phyloP scores from a whole-genome alignment of 352 stramenopile species.

The Globisporangium recalcitrans region DNA sequence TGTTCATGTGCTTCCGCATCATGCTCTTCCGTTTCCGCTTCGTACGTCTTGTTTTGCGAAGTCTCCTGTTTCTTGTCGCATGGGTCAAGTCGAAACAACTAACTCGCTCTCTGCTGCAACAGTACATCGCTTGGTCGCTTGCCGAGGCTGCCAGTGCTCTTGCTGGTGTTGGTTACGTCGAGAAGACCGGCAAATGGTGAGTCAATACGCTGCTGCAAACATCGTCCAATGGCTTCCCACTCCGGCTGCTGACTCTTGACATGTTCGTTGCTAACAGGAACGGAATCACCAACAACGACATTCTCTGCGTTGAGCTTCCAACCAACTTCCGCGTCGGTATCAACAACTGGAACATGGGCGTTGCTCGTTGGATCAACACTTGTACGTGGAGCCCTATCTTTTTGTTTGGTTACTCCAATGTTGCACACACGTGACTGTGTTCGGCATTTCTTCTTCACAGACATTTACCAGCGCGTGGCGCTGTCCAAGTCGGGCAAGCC shows the following conservation, averaged over 20 bases:
- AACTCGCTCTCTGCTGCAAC: not conserved
- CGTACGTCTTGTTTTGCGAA: constrained; percentile 33
- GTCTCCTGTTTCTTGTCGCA: not conserved
- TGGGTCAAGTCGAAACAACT: not conserved
- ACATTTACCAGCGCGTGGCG: constrained; percentile 83
- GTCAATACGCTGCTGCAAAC: not conserved
- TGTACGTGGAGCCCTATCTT: constrained; percentile 29
- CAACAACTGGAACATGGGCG: constrained; percentile 88
- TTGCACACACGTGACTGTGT: too few species aligned
- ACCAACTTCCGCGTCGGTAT: constrained; percentile 82
- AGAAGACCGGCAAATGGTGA: constrained; percentile 71
- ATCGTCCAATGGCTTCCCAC: not conserved
- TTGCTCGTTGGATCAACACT: constrained; percentile 83
- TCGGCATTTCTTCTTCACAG: constrained; percentile 31
- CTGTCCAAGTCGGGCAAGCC: constrained; percentile 78
- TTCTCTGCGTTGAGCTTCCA: constrained; percentile 81
- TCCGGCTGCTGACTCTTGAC: not conserved
- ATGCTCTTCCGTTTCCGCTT: constrained; percentile 84
- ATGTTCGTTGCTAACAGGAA: constrained; percentile 34
- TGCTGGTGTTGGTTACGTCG: constrained; percentile 76
- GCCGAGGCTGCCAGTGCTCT: constrained; percentile 67
- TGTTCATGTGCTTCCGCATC: constrained; percentile 68
- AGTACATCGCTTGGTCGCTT: constrained; percentile 88
- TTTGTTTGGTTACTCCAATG: not conserved
- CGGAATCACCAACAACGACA: constrained; percentile 84